A percentile compares a stretch with the other conserved stretches of the same genome.
phyloP scores from a whole-genome alignment of 108 stramenopile species.

The Bacterosira constricta region DNA sequence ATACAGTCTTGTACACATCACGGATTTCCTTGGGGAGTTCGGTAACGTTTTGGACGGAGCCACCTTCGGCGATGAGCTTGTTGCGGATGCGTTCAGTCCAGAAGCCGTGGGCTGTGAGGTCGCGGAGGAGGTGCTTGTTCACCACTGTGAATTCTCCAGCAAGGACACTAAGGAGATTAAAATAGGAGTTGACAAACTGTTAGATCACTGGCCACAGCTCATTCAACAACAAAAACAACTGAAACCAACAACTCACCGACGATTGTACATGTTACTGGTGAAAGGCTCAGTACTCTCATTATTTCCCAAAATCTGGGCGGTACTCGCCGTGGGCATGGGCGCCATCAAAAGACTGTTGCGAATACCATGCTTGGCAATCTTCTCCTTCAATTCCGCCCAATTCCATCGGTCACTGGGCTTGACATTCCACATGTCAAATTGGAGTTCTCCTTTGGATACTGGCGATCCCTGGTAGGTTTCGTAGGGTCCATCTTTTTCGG shows the following conservation, averaged over 20 bases:
- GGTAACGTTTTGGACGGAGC: slow-evolving; percentile 91
- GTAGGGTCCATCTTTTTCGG: slow-evolving; percentile 92
- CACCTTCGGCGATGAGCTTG: slow-evolving; percentile 97
- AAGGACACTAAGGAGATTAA: slow-evolving; percentile 63
- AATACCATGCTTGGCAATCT: slow-evolving; percentile 90
- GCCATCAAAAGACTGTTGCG: slow-evolving; percentile 98
- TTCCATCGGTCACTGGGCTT: slow-evolving; percentile 91
- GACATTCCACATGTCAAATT: slow-evolving; percentile 98
- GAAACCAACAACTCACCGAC: slow-evolving; percentile 58
- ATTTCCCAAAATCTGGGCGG: slow-evolving; percentile 99
- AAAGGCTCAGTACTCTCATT: slow-evolving; percentile 99
- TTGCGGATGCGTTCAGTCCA: slow-evolving; percentile 97
- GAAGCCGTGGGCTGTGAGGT: slow-evolving; percentile 91
- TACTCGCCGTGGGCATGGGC: slow-evolving; percentile 99
- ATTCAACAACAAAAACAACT: neutral
- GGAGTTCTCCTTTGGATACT: slow-evolving; percentile 92
- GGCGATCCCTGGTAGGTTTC: slow-evolving; percentile 95
- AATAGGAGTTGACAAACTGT: neutral
- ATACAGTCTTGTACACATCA: slow-evolving; percentile 99
- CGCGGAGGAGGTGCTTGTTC: slow-evolving; percentile 98
- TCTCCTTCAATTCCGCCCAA: slow-evolving; percentile 90
- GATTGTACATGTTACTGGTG: slow-evolving; percentile 98
- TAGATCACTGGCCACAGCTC: neutral
- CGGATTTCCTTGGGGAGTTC: slow-evolving; percentile 93
- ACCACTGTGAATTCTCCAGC: slow-evolving; percentile 99